Evolutionary conservation across 192 early-diverging fungal species (phyloP).

Genomic region (Rhizophagus clarus): DNA sequence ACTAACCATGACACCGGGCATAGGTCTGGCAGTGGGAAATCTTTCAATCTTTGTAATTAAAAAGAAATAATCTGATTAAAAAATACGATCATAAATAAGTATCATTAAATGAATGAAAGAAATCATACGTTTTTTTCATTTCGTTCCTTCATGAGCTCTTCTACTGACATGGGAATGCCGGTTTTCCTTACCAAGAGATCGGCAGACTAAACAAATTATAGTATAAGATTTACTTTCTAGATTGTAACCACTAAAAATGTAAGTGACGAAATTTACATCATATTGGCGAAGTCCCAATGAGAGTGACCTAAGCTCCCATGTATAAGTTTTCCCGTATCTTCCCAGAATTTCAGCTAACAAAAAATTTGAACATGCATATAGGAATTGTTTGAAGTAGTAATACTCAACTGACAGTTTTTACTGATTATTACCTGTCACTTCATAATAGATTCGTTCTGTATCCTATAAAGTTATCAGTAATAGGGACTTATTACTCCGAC

Average conservation of each 20-base stretch:
- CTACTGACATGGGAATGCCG: constrained; percentile 69
- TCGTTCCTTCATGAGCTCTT: constrained; percentile 77
- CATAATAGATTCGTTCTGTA: background rate
- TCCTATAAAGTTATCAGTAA: background rate
- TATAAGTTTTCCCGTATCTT: background rate
- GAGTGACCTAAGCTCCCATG: constrained; percentile 22
- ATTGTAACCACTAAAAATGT: background rate
- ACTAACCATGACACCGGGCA: constrained; percentile 21
- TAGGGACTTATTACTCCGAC: no score
- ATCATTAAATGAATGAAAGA: background rate
- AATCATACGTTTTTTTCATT: constrained; percentile 46
- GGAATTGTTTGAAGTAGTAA: no score
- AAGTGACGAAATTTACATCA: background rate
- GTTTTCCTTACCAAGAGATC: constrained; percentile 70
- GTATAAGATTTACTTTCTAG: no score
- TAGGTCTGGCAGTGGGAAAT: constrained; percentile 15
- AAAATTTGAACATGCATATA: background rate
- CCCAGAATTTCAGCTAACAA: background rate
- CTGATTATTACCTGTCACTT: background rate
- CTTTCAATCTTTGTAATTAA: background rate
- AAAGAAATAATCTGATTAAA: background rate
- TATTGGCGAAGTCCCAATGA: background rate
- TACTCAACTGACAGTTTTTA: no score
- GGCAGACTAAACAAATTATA: constrained; percentile 40
- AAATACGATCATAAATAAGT: constrained; percentile 6